Base-by-base conservation (phyloP, 352 stramenopile species). In the Phytophthora pluvialis region DNA sequence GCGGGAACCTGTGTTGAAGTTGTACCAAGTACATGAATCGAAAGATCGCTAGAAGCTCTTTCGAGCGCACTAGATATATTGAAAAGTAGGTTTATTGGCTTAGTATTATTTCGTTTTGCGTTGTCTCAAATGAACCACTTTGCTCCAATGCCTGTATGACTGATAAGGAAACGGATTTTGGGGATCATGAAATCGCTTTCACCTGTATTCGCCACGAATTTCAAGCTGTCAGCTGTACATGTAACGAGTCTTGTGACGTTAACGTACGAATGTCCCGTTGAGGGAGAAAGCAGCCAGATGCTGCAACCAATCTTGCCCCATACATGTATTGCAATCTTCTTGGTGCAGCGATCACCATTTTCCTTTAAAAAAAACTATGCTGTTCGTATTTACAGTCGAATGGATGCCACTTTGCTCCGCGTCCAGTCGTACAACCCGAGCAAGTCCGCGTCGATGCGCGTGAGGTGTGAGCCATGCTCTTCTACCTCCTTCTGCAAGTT, bases 381-480 rank as follows among this genome's bases (percentile, higher is more conserved):
- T 32, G 21, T 48, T 10, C 3, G 31, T 40, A 10, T 25, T 50
- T n/a, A 45, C 16, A 26, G n/a, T 39, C 31, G 51, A 51, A 67
- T 57, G 5, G 38, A 48, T 36, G 52, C 31, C 13, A 87, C 16
- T 25, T 83, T 78, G 6, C 59, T 53, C n/a, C 75, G 72, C 4
- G 72, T 79, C 80, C 81, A 90, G 60, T 90, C 81, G 68, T 90
- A 88, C 10, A 90, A 53, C 1, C 72, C 81, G 4, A 90, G 56
- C 35, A 90, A 50, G 45, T 90, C 74, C 5, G 53, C 36, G 35
- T 88, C 72, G 13, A 89, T 67, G 1, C 63, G 75, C 4, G 52
- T 59, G 11, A 63, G 63, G 28, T 78, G 66, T 11, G 73, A 71
- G 0, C 67, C 70, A 12, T 75, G 60, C 67, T 89, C 70, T 36